phyloP scores from a whole-genome alignment of 2,329 filamentous ascomycete species.

The Ceratocystis diversiconidia region DNA sequence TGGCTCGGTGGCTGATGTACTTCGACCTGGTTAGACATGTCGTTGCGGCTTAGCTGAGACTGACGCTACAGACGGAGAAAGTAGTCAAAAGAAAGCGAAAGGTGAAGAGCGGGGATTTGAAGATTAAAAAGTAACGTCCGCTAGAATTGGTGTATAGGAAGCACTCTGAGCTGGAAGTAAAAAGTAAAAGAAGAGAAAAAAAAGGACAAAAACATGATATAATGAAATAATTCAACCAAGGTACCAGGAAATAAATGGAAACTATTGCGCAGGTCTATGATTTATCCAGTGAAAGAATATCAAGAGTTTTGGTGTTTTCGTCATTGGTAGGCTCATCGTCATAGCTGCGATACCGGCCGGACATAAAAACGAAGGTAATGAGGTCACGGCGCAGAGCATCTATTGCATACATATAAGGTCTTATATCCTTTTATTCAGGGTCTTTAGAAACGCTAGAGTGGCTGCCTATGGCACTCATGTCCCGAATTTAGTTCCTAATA shows the following conservation, averaged over 20 bases:
- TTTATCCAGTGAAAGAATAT: too few relatives aligned
- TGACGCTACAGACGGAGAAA: background rate
- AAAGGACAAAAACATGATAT: background rate
- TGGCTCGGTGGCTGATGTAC: constrained; percentile 31
- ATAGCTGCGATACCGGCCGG: constrained; percentile 1
- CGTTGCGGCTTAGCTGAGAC: background rate
- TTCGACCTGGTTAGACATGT: constrained; percentile 8
- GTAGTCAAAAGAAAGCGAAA: background rate
- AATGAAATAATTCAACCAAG: background rate
- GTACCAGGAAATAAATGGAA: background rate
- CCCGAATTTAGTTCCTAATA: background rate
- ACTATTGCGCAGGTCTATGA: too few relatives aligned
- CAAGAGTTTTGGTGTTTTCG: too few relatives aligned
- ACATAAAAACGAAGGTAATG: background rate
- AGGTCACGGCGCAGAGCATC: background rate
- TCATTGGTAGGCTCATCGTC: too few relatives aligned
- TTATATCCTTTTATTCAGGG: background rate
- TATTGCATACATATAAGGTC: background rate
- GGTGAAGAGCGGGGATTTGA: background rate
- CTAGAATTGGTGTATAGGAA: background rate
- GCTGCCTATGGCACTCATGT: background rate
- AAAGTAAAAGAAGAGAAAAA: background rate
- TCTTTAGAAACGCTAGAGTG: background rate
- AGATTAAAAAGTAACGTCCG: background rate
- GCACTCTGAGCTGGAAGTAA: background rate